These are phyloP conservation scores for Panellus pusillus DNA, from an alignment of 768 basidiomycete species.

Conservation along the genomic window DNA sequence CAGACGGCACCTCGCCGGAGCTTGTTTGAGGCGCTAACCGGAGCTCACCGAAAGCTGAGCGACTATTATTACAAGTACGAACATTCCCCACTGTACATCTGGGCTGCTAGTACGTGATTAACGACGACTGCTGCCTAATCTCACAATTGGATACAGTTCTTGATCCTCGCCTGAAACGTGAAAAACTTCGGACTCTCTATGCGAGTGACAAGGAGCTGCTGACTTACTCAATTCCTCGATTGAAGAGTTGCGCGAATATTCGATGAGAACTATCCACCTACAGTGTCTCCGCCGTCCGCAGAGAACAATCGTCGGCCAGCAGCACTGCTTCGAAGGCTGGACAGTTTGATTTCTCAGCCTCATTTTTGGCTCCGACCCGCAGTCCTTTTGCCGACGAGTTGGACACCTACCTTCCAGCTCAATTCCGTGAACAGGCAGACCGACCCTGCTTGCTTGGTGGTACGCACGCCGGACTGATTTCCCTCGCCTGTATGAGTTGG, in stretches of 20 bases:
- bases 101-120: not conserved
- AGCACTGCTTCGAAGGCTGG: too few relatives aligned
- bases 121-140: not conserved
- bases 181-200: not conserved
- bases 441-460: too few relatives aligned
- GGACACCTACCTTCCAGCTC: too few relatives aligned
- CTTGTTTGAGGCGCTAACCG: constrained; percentile 7
- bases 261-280: not conserved
- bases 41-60: constrained; percentile 10
- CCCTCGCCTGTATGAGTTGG: too few relatives aligned
- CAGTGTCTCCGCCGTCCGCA: too few relatives aligned
- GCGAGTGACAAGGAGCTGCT: not conserved
- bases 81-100: constrained; percentile 7
- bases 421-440: too few relatives aligned
- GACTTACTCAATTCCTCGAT: not conserved
- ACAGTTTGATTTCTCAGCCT: too few relatives aligned
- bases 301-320: too few relatives aligned
- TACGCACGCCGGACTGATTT: too few relatives aligned
- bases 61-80: too few relatives aligned
- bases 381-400: too few relatives aligned
- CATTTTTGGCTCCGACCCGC: too few relatives aligned
- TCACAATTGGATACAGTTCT: not conserved
- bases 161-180: constrained; percentile 3
- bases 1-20: not conserved
- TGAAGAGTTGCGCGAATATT: not conserved